Percentiles rank a stretch among this genome's conserved stretches.
Evolutionary conservation across 75 land plant genomes (phyloP).

Genomic region (Gnetum montanum): DNA sequence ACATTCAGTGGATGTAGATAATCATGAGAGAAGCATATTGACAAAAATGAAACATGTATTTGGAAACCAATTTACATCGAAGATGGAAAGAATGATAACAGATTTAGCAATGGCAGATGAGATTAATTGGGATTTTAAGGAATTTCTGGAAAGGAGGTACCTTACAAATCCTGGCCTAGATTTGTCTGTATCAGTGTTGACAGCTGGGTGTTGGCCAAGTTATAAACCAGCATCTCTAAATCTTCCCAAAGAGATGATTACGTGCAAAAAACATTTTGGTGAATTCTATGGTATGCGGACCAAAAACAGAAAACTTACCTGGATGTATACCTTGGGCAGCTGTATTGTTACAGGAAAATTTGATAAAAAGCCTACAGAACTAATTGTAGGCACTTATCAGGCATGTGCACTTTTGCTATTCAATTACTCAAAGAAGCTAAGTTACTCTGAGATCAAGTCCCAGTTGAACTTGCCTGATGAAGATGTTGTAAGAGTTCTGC

Average conservation of each 20-base stretch:
- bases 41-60: conserved; percentile 94
- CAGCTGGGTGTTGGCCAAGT: conserved; percentile 98
- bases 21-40: conserved; percentile 92
- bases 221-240: conserved; percentile 92
- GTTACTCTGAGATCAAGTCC: conserved; percentile 80
- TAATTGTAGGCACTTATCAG: conserved; percentile 92
- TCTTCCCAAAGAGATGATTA: conserved; percentile 96
- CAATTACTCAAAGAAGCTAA: conserved; percentile 76
- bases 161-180: conserved; percentile 81
- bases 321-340: conserved; percentile 91
- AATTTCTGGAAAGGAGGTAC: conserved; percentile 58
- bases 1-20: conserved; percentile 96
- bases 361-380: conserved; percentile 78
- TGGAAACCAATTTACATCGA: conserved; percentile 96
- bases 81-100: conserved; percentile 99
- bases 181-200: conserved; percentile 88
- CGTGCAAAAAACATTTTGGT: too few species aligned
- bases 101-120: conserved; percentile 93
- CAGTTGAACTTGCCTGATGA: conserved; percentile 86
- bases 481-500: conserved; percentile 79
- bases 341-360: conserved; percentile 84
- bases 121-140: conserved; percentile 81
- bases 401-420: conserved; percentile 87
- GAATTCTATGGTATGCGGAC: conserved; percentile 86
- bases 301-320: conserved; percentile 84